phyloP scores from a whole-genome alignment of 495 filamentous ascomycete genomes.

The Penicillium crystallinum region DNA sequence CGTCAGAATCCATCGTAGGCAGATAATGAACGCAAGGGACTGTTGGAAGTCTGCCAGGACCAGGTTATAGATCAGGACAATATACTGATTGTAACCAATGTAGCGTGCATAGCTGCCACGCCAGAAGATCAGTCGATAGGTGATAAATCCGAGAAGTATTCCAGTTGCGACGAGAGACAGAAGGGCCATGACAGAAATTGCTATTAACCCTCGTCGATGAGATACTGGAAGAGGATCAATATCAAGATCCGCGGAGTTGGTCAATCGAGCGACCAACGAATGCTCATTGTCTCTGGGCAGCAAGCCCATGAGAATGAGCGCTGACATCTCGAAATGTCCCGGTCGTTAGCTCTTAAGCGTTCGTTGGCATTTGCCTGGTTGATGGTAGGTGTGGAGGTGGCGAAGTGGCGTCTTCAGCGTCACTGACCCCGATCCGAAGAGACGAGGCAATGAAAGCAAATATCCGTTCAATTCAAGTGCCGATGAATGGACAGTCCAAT shows the following conservation, averaged over 20 bases:
- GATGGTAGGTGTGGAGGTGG: neutral
- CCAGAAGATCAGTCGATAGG: constrained; percentile 55
- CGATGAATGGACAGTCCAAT: too few species aligned
- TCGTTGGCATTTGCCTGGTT: neutral
- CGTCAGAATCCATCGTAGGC: constrained; percentile 52
- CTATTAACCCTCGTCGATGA: constrained; percentile 49
- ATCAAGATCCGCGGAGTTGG: constrained; percentile 9
- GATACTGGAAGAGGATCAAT: constrained; percentile 45
- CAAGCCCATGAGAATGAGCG: constrained; percentile 18
- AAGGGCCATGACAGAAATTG: constrained; percentile 52
- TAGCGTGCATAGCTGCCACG: constrained; percentile 40
- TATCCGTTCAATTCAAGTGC: neutral
- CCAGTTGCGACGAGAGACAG: constrained; percentile 55
- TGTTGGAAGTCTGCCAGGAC: constrained; percentile 71
- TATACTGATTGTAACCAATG: constrained; percentile 63
- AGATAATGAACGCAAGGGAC: constrained; percentile 61
- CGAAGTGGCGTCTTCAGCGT: neutral
- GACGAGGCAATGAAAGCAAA: neutral
- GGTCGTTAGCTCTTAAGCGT: neutral
- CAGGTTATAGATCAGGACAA: constrained; percentile 69
- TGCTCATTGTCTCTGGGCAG: constrained; percentile 11
- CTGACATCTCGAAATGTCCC: constrained; percentile 20
- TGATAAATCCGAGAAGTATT: constrained; percentile 50
- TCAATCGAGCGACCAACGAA: constrained; percentile 21
- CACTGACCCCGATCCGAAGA: neutral